phyloP scores from a whole-genome alignment of 176 grass and related monocot species.

The Paspalum vaginatum region DNA sequence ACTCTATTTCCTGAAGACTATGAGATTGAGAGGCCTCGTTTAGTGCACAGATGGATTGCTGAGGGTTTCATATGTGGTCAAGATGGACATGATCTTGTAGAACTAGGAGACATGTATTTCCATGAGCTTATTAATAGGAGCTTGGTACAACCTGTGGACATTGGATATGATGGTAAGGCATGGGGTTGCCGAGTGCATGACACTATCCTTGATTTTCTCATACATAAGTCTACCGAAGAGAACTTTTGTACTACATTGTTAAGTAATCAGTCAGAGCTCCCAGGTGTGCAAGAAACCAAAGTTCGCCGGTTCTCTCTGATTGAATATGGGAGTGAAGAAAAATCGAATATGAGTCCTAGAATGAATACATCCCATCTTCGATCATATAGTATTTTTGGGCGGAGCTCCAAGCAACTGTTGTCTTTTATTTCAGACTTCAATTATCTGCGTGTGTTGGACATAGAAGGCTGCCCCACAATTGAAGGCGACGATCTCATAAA shows the following conservation, averaged over 20 bases:
- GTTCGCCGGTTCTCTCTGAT: constrained; percentile 30
- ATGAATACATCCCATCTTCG: constrained; percentile 7
- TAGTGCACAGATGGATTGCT: constrained; percentile 45
- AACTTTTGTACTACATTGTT: constrained; percentile 23
- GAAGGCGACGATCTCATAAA: background rate
- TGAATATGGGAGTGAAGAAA: background rate
- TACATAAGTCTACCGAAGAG: constrained; percentile 4
- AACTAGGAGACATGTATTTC: constrained; percentile 33
- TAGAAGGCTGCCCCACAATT: background rate
- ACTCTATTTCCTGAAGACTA: constrained; percentile 32
- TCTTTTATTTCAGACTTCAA: background rate
- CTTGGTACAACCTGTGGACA: background rate
- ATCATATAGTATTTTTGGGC: background rate
- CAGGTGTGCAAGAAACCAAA: background rate
- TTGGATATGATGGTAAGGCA: constrained; percentile 10
- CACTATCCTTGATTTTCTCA: constrained; percentile 39
- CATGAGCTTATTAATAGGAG: constrained; percentile 43
- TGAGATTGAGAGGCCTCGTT: background rate
- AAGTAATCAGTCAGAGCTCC: no score
- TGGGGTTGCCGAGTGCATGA: constrained; percentile 24
- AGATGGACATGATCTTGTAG: constrained; percentile 1
- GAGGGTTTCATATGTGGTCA: constrained; percentile 44
- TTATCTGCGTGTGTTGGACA: constrained; percentile 13
- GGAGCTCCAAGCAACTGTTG: no score
- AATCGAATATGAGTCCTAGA: background rate